These are phyloP conservation scores for Cyclotella kingstonii DNA, from an alignment of 108 stramenopile genomes.

Conservation along the genomic window DNA sequence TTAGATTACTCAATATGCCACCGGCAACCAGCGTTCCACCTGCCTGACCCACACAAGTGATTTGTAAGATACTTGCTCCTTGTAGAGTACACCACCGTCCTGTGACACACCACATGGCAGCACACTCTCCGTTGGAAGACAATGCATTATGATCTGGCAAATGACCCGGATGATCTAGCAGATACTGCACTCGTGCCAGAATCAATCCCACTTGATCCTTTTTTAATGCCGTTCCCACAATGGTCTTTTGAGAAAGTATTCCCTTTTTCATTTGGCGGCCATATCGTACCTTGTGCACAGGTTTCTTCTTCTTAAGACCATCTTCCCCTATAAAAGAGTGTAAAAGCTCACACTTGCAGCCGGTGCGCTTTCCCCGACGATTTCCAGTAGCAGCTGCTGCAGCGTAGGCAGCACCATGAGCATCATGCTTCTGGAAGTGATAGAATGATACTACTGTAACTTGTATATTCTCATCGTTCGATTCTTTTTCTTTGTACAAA, in stretches of 20 bases:
- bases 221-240: constrained; percentile 42
- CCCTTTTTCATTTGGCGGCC: constrained; percentile 33
- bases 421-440: constrained; percentile 34
- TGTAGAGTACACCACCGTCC: constrained; percentile 50
- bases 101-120: constrained; percentile 49
- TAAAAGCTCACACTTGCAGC: constrained; percentile 27
- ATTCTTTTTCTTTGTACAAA: constrained; percentile 18
- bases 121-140: constrained; percentile 50
- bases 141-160: constrained; percentile 44
- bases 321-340: constrained; percentile 34
- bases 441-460: constrained; percentile 47
- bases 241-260: constrained; percentile 25
- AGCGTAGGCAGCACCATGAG: constrained; percentile 23
- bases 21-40: constrained; percentile 48
- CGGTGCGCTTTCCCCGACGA: constrained; percentile 27
- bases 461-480: constrained; percentile 18
- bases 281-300: constrained; percentile 39
- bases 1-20: constrained; percentile 45
- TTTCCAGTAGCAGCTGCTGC: constrained; percentile 15
- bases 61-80: constrained; percentile 47
- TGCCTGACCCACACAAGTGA: constrained; percentile 49
- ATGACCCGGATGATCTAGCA: constrained; percentile 43
- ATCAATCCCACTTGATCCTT: constrained; percentile 38
- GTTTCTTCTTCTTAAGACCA: constrained; percentile 28
- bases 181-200: constrained; percentile 36